A percentile compares a stretch with the other conserved stretches of the same genome.
phyloP scores from a whole-genome alignment of 768 basidiomycete species.

The Serendipita indica region DNA sequence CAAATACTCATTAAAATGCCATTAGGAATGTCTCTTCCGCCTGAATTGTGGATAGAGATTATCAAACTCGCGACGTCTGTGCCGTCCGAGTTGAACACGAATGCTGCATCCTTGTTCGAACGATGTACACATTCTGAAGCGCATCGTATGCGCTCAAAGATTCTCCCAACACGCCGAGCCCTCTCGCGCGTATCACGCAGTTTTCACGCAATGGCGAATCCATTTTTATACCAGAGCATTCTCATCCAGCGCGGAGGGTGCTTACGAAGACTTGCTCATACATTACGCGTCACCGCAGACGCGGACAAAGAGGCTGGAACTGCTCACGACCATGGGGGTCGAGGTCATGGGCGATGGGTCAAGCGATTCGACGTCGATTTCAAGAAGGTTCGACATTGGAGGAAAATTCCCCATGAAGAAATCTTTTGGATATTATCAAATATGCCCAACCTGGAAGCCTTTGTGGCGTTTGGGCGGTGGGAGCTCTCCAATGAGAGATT shows the following conservation, averaged over 20 bases:
- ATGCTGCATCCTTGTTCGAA: slow-evolving; percentile 3
- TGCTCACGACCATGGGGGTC: not conserved
- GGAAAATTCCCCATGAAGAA: not conserved
- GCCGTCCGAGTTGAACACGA: not conserved
- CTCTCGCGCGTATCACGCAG: not conserved
- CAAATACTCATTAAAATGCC: not conserved
- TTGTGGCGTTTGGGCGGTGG: slow-evolving; percentile 1
- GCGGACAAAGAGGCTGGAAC: not conserved
- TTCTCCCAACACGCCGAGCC: not conserved
- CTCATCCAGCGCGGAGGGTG: not conserved
- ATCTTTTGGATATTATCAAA: not conserved
- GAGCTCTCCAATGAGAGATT: not conserved
- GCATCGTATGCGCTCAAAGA: not conserved
- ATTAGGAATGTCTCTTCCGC: not conserved
- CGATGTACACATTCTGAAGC: not conserved
- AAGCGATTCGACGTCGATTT: slow-evolving; percentile 1
- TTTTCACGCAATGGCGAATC: not conserved
- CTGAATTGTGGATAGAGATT: slow-evolving; percentile 3
- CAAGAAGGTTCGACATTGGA: not conserved
- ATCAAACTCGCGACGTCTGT: not conserved
- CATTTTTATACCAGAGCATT: not conserved
- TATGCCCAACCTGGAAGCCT: not conserved
- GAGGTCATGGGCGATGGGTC: not conserved
- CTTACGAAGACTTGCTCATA: not conserved
- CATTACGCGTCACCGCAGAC: no score